Conservation (phyloP, 805 yeast genomes). For the Ogataea paradorogensis region DNA sequence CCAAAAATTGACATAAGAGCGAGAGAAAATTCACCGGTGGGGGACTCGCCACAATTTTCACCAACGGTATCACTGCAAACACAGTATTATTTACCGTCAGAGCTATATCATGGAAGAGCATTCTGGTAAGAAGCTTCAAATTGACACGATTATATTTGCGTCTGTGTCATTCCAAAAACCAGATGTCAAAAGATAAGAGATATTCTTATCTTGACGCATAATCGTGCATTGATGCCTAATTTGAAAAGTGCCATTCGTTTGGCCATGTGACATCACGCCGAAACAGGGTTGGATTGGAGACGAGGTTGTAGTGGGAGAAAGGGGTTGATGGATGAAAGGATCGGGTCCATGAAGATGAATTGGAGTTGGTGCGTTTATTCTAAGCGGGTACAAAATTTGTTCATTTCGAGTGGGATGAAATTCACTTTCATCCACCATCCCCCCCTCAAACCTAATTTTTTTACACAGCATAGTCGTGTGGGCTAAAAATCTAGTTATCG, state of each 20-base stretch:
- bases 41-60: not conserved
- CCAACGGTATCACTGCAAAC: constrained; percentile 6
- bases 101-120: constrained; percentile 1
- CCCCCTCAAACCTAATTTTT: too few species aligned
- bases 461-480: too few species aligned
- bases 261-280: not conserved
- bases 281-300: not conserved
- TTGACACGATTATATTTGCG: constrained; percentile 1
- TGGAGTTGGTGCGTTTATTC: too few species aligned
- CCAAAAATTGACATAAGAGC: not conserved
- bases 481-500: too few species aligned
- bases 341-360: too few species aligned
- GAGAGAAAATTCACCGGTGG: not conserved
- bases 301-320: too few species aligned
- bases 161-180: not conserved
- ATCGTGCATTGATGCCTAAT: constrained; percentile 6
- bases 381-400: too few species aligned
- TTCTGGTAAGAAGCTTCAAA: not conserved
- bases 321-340: too few species aligned
- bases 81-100: not conserved
- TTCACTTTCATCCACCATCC: too few species aligned
- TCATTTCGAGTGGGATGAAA: too few species aligned
- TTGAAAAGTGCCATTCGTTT: not conserved
- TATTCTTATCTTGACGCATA: constrained; percentile 9
- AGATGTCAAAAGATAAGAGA: constrained; percentile 5